A percentile compares a stretch with the other conserved stretches of the same genome.
phyloP scores from a whole-genome alignment of 1,284 basidiomycete species.

The Tilletia setariae region DNA sequence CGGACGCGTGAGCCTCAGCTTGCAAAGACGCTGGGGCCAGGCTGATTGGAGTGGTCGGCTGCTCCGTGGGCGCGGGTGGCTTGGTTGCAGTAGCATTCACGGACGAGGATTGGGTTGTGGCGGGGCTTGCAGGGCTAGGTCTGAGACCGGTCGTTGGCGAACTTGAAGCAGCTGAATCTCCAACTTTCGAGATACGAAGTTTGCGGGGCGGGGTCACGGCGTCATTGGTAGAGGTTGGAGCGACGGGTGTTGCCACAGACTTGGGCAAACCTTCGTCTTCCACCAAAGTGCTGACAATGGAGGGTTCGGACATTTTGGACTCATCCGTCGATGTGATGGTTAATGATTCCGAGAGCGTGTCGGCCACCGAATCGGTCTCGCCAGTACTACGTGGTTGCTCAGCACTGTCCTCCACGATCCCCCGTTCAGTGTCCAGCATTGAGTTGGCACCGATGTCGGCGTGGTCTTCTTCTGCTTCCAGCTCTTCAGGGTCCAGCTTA shows the following conservation, averaged over 20 bases:
- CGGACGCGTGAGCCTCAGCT: slow-evolving; percentile 10
- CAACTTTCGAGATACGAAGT: too few species aligned
- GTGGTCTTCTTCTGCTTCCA: background rate
- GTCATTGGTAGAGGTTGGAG: too few species aligned
- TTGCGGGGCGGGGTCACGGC: too few species aligned
- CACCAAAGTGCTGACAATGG: slow-evolving; percentile 1
- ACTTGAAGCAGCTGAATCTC: too few species aligned
- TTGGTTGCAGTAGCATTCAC: background rate
- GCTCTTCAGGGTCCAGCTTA: background rate
- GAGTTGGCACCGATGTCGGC: slow-evolving; percentile 5
- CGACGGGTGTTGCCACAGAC: background rate
- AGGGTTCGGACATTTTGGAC: background rate
- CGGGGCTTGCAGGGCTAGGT: background rate
- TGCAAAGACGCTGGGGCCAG: background rate
- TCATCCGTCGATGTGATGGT: background rate
- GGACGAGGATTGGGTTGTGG: background rate
- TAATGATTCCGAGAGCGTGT: background rate
- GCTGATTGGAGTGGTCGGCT: background rate
- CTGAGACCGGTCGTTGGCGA: background rate
- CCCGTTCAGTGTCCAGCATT: background rate
- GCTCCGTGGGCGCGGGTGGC: background rate
- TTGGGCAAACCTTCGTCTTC: slow-evolving; percentile 4
- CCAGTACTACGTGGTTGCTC: background rate
- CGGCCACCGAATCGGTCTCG: background rate
- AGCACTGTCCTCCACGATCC: too few species aligned